Percentiles rank a stretch among this genome's conserved stretches.
Conservation (phyloP, 768 basidiomycete species). For the Suillus fuscotomentosus region DNA sequence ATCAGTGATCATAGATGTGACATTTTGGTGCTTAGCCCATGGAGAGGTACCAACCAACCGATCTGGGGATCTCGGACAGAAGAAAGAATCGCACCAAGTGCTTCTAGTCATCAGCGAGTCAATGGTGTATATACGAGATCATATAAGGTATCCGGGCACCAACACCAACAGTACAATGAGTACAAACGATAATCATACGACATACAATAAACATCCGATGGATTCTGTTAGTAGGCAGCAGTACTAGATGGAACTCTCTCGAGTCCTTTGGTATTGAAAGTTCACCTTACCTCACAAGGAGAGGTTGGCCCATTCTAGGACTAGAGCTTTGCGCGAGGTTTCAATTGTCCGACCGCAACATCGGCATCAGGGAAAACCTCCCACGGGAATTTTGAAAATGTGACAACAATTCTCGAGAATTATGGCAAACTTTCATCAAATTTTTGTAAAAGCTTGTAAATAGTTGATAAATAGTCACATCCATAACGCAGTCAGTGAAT, state of each 20-base stretch:
- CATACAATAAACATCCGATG: neutral
- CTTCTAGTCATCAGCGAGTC: neutral
- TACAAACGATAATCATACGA: neutral
- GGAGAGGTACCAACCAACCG: too few relatives aligned
- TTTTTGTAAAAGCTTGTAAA: too few relatives aligned
- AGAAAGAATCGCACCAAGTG: too few relatives aligned
- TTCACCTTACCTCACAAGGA: neutral
- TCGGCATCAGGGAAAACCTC: too few relatives aligned
- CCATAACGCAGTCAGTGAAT: too few relatives aligned
- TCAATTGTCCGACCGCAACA: constrained; percentile 24
- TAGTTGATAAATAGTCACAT: too few relatives aligned
- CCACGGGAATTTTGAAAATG: too few relatives aligned
- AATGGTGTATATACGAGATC: neutral
- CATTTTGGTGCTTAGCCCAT: too few relatives aligned
- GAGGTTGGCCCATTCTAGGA: neutral
- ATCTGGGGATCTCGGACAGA: neutral
- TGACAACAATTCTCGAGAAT: too few relatives aligned
- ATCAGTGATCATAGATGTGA: too few relatives aligned
- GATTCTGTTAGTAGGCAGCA: neutral
- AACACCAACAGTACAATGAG: neutral
- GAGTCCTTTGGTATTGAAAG: neutral
- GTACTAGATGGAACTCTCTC: neutral
- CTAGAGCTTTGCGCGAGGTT: constrained; percentile 16
- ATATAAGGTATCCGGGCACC: neutral
- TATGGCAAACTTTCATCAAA: too few relatives aligned